Evolutionary conservation across 2,329 filamentous ascomycete species (phyloP).

Genomic region (Microsporum canis): DNA sequence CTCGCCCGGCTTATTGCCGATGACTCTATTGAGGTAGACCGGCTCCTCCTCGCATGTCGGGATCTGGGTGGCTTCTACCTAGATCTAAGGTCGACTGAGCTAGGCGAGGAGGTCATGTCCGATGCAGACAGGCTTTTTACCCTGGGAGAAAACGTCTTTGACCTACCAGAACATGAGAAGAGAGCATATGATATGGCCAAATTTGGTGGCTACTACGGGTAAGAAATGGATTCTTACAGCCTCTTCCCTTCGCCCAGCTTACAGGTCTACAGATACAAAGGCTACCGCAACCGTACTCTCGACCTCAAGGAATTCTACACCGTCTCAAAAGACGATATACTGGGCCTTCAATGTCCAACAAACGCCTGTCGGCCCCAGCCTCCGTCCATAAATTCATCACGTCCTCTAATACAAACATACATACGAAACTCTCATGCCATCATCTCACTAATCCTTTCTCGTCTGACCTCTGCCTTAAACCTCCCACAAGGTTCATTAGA

Average conservation of each 20-base stretch:
- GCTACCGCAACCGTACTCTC: conserved; percentile 10
- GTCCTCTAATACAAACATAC: conserved; percentile 6
- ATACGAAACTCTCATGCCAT: conserved; percentile 9
- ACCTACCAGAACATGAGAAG: conserved; percentile 4
- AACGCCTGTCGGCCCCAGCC: conserved; percentile 6
- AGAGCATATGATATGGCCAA: conserved; percentile 10
- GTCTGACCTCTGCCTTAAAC: conserved; percentile 2
- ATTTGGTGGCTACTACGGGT: conserved; percentile 13
- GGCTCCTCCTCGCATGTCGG: conserved; percentile 5
- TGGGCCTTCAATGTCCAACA: conserved; percentile 2
- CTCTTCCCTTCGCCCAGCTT: background rate
- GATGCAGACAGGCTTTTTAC: conserved; percentile 7
- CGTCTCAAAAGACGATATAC: conserved; percentile 12
- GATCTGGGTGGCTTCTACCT: conserved; percentile 11
- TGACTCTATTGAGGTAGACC: conserved; percentile 4
- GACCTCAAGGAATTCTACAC: conserved; percentile 13
- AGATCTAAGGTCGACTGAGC: conserved; percentile 7
- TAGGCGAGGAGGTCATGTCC: conserved; percentile 6
- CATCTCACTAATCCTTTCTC: conserved; percentile 7
- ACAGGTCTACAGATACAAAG: conserved; percentile 7
- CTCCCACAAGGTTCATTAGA: conserved; percentile 8
- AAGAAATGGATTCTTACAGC: background rate
- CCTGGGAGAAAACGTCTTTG: conserved; percentile 7
- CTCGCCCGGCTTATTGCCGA: conserved; percentile 8
- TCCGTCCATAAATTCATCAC: conserved; percentile 3